Conservation (phyloP, 345 rosid species). For the Salix suchowensis region DNA sequence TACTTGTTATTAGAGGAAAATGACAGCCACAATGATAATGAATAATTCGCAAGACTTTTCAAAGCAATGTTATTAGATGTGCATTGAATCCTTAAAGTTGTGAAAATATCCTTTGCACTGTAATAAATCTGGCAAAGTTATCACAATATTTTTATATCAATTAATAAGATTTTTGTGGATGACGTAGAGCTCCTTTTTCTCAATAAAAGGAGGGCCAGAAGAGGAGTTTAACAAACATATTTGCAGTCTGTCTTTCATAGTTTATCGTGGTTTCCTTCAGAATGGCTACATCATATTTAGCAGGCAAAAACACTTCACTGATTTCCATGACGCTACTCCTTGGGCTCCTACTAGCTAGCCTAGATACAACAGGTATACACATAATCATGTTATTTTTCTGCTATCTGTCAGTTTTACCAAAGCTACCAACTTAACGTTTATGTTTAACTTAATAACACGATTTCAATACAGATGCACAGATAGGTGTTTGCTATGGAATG, state of each 20-base stretch:
- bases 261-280: background rate
- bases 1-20: background rate
- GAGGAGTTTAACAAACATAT: background rate
- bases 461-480: constrained; percentile 6
- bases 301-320: background rate
- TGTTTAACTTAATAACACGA: background rate
- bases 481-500: constrained; percentile 23
- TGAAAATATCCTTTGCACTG: background rate
- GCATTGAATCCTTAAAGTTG: background rate
- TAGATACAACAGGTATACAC: constrained; percentile 15
- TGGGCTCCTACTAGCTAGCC: constrained; percentile 8
- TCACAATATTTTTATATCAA: no score
- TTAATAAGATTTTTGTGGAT: no score
- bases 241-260: background rate
- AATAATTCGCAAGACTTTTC: background rate
- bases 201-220: background rate
- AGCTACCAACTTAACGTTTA: background rate
- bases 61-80: background rate
- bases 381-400: background rate
- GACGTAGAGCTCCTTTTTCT: background rate
- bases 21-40: background rate
- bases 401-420: background rate
- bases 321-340: constrained; percentile 1
- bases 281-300: background rate
- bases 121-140: background rate